Evolutionary conservation across 1,284 basidiomycete species (phyloP).

Genomic region (Irpex sp.): DNA sequence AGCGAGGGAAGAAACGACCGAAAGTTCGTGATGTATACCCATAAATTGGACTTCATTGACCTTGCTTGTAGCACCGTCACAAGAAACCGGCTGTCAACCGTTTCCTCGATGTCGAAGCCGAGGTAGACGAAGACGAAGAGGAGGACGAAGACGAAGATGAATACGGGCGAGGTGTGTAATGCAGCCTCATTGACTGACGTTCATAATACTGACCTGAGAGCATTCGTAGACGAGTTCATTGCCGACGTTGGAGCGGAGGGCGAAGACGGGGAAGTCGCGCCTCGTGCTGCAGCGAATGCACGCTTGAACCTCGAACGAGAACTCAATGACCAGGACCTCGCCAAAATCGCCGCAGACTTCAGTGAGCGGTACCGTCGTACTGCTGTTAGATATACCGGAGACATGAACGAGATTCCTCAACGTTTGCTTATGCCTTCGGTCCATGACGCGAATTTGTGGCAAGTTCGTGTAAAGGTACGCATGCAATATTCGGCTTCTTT

Average conservation of each 20-base stretch:
- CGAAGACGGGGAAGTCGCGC: conserved; percentile 62
- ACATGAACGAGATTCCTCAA: conserved; percentile 93
- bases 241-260: conserved; percentile 64
- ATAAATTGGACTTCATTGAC: conserved; percentile 8
- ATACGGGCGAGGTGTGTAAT: conserved; percentile 56
- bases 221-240: conserved; percentile 72
- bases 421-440: conserved; percentile 96
- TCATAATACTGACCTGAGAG: neutral
- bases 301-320: conserved; percentile 76
- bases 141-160: conserved; percentile 93
- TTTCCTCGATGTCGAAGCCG: conserved; percentile 94
- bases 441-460: conserved; percentile 94
- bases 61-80: conserved; percentile 48
- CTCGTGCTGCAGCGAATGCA: conserved; percentile 66
- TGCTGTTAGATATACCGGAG: conserved; percentile 75
- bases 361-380: conserved; percentile 76
- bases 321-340: conserved; percentile 79
- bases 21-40: conserved; percentile 37
- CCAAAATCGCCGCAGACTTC: conserved; percentile 82
- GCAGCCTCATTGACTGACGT: neutral
- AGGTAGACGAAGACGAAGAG: conserved; percentile 91
- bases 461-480: conserved; percentile 86
- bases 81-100: conserved; percentile 62
- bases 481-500: neutral
- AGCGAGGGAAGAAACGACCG: conserved; percentile 45